Percentiles rank a stretch among this genome's conserved stretches.
Evolutionary conservation across 164 flowering plant genomes (phyloP).

Genomic region (Berberis thunbergii): DNA sequence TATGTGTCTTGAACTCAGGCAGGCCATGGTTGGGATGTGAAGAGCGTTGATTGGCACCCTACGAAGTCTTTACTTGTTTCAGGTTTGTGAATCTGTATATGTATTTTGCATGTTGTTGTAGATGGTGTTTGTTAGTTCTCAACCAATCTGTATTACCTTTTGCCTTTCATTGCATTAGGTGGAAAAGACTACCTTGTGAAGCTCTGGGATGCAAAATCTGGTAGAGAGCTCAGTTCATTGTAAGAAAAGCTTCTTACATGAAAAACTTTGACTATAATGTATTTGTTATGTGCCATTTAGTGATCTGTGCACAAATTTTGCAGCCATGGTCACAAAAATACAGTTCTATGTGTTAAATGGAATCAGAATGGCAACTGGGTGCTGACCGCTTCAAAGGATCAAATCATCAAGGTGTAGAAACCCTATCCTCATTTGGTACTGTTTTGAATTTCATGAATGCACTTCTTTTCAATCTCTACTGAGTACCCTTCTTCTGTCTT

Average conservation of each 20-base stretch:
- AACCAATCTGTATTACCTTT: neutral
- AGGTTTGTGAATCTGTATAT: constrained; percentile 33
- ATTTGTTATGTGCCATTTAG: constrained; percentile 3
- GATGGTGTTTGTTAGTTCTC: too few species aligned
- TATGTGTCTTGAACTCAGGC: constrained; percentile 77
- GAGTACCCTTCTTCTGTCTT: too few species aligned
- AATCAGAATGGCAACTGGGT: constrained; percentile 99
- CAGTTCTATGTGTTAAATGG: constrained; percentile 92
- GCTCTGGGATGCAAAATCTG: constrained; percentile 97
- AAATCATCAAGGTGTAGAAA: constrained; percentile 73
- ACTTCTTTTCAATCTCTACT: neutral
- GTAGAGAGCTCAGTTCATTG: constrained; percentile 91
- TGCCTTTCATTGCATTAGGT: constrained; percentile 34
- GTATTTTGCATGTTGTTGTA: neutral
- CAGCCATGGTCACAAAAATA: constrained; percentile 99
- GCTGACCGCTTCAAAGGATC: constrained; percentile 95
- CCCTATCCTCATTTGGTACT: neutral
- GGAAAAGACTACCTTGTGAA: constrained; percentile 98
- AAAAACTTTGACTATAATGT: neutral
- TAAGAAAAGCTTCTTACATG: constrained; percentile 26
- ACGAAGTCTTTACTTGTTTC: constrained; percentile 91
- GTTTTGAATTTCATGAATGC: neutral
- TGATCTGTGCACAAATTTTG: constrained; percentile 16
- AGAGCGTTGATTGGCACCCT: constrained; percentile 99
- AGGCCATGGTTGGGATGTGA: constrained; percentile 99